A percentile compares a stretch with the other conserved stretches of the same genome.
Conservation (phyloP, 2,329 filamentous ascomycete genomes). For the Colletotrichum endophyticum region DNA sequence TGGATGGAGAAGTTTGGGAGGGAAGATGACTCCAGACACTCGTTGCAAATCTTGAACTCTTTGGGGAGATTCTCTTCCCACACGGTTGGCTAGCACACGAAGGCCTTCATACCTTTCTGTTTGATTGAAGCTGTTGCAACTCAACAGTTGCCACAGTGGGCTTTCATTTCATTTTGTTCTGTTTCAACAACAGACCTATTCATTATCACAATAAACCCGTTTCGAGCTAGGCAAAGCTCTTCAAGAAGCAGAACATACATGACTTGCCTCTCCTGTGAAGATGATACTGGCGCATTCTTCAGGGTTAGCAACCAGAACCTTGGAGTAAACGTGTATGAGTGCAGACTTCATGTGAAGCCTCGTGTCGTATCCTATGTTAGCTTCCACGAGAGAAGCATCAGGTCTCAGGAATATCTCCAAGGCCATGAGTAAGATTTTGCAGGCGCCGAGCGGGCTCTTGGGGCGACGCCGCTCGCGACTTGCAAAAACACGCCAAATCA, state of each 20-base stretch:
- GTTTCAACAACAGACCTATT: not conserved
- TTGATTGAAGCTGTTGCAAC: not conserved
- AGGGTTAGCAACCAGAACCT: not conserved
- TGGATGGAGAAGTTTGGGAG: not conserved
- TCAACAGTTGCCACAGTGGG: not conserved
- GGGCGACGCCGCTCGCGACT: not conserved
- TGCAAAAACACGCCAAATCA: accelerated
- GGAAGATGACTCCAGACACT: not conserved
- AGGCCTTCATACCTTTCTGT: not conserved
- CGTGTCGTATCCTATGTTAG: not conserved
- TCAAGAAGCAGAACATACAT: not conserved
- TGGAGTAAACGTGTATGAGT: not conserved
- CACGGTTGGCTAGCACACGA: not conserved
- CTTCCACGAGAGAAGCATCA: not conserved
- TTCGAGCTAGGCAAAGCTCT: not conserved
- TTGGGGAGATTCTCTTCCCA: not conserved
- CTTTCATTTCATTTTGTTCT: not conserved
- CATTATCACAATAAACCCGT: not conserved
- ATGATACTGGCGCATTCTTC: not conserved
- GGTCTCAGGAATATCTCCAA: not conserved
- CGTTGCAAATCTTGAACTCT: not conserved
- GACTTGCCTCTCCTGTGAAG: not conserved
- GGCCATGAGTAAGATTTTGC: not conserved
- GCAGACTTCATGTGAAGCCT: not conserved
- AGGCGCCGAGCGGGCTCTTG: not conserved